These are phyloP conservation scores for Triglochin maritima DNA, from an alignment of 106 monocot species.

Conservation along the genomic window DNA sequence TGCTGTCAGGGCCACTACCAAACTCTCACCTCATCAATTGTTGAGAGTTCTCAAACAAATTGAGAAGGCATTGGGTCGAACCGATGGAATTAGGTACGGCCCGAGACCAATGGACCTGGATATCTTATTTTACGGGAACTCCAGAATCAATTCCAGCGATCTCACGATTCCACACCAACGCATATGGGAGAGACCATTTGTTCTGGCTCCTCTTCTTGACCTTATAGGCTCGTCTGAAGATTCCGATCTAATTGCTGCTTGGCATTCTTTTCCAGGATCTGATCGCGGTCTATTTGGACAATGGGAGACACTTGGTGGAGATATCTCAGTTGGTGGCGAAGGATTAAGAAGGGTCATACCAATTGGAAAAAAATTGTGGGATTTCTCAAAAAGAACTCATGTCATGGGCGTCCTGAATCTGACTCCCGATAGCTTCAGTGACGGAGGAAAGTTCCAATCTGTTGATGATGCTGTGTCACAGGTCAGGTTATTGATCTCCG, in stretches of 20 bases:
- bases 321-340: constrained; percentile 39
- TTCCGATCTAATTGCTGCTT: constrained; percentile 38
- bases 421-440: constrained; percentile 94
- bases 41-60: constrained; percentile 58
- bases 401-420: constrained; percentile 89
- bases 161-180: constrained; percentile 74
- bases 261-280: constrained; percentile 61
- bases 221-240: constrained; percentile 51
- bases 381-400: constrained; percentile 69
- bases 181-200: constrained; percentile 87
- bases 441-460: constrained; percentile 64
- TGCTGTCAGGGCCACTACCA: constrained; percentile 64
- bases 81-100: constrained; percentile 76
- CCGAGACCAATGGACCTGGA: constrained; percentile 91
- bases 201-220: constrained; percentile 82
- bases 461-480: constrained; percentile 54
- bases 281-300: constrained; percentile 47
- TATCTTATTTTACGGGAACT: constrained; percentile 70
- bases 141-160: constrained; percentile 37
- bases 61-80: constrained; percentile 70
- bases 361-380: constrained; percentile 36
- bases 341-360: constrained; percentile 76
- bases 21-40: constrained; percentile 58
- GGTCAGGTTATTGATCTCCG: constrained; percentile 43
- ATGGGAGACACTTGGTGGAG: constrained; percentile 73